Base-by-base conservation (phyloP, 257 asterid species). In the Lithospermum erythrorhizon region DNA sequence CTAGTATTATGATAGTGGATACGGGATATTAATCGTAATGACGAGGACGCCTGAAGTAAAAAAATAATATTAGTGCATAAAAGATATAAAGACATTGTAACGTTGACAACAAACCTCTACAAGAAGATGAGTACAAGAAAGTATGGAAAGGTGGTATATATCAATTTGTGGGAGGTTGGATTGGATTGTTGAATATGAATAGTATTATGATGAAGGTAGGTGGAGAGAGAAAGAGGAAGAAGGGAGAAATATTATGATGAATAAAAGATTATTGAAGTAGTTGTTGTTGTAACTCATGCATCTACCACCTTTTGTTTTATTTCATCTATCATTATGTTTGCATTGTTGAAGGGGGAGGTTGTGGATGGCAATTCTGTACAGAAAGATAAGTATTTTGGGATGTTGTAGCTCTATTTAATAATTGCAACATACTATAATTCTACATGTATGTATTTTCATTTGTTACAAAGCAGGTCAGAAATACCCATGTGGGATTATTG, bases 251-350 rank as follows among this genome's bases (percentile, higher is more conserved):
- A 22, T n/a, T 13, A 24, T 14, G 59, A 22, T 10, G 54, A 27
- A 27, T 27, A 27, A 21, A 63, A 56, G 21, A 68, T 18, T 11
- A 67, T 56, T 17, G 66, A 57, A 74, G 79, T 63, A 70, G 75
- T 76, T 74, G 95, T 60, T 69, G 75, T 66, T 81, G 77, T 85
- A 76, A 84, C 84, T 82, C 96, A 83, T 88, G 87, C 96, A 88
- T 87, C 95, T 87, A 87, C 96, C 94, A 85, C 95, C 96, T 87
- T 88, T 88, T 76, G 76, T 80, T 76, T 72, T 85, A 74, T 81
- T 81, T 80, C 75, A 68, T 55, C 62, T 64, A 65, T 66, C 83
- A 79, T 77, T 68, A 77, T 82, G 77, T 64, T 56, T 56, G 13
- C 17, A 41, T 11, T 41, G 49, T 41, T 41, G 65, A 58, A 63